Evolutionary conservation across 1,284 basidiomycete genomes (phyloP).

Genomic region (Golubevia sp.): DNA sequence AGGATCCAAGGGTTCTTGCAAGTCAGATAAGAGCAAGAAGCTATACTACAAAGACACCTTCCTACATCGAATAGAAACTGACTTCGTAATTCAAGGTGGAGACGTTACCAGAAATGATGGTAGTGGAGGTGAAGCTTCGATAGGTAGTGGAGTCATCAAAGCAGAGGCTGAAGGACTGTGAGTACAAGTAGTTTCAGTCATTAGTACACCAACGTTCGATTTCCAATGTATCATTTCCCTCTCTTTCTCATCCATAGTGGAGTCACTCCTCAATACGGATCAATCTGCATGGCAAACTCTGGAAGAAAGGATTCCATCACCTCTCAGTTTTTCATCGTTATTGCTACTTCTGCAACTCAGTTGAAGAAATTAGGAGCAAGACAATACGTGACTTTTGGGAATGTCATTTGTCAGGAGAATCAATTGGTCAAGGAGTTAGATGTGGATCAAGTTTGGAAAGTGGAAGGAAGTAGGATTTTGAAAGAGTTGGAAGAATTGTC

Average conservation of each 20-base stretch:
- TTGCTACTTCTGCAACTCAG: neutral
- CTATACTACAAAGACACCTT: constrained; percentile 4
- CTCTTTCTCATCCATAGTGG: neutral
- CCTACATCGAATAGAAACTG: constrained; percentile 5
- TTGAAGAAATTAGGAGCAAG: constrained; percentile 3
- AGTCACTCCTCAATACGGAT: constrained; percentile 4
- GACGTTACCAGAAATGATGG: constrained; percentile 8
- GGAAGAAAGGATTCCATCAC: constrained; percentile 5
- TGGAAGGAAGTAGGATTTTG: too few species aligned
- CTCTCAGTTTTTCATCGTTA: constrained; percentile 9
- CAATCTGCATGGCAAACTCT: constrained; percentile 6
- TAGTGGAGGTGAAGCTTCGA: constrained; percentile 4
- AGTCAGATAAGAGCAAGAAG: constrained; percentile 4
- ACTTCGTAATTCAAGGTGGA: constrained; percentile 5
- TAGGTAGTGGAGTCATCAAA: constrained; percentile 5
- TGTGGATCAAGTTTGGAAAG: too few species aligned
- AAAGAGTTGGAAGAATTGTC: too few species aligned
- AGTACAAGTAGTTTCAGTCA: neutral
- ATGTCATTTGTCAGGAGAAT: constrained; percentile 1
- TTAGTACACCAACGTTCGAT: too few species aligned
- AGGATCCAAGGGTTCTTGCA: constrained; percentile 8
- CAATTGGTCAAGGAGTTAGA: too few species aligned
- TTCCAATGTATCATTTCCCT: neutral
- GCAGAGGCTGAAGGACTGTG: constrained; percentile 8
- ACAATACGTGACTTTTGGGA: constrained; percentile 5